Evolutionary conservation across 164 flowering plant genomes (phyloP).

Genomic region (Aristolochia fimbriata): DNA sequence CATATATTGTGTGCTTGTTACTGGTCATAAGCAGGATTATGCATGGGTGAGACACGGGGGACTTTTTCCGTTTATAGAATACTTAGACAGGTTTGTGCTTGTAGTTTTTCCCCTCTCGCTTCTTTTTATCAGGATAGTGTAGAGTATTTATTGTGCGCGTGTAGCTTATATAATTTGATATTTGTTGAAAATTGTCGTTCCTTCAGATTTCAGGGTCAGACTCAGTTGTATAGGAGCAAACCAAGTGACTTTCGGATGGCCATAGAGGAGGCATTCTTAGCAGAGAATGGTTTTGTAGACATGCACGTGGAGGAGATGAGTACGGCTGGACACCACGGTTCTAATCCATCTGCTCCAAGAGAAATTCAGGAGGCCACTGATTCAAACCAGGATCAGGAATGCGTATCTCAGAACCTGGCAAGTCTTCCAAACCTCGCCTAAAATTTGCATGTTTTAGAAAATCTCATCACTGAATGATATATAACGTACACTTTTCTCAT

Average conservation of each 20-base stretch:
- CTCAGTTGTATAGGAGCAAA: conserved; percentile 41
- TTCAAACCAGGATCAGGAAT: conserved; percentile 53
- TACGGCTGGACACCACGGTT: conserved; percentile 24
- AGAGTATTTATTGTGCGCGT: not conserved
- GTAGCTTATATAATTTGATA: not conserved
- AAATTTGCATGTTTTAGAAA: not conserved
- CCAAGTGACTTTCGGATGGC: conserved; percentile 67
- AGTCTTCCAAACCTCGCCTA: conserved; percentile 8
- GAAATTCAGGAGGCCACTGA: conserved; percentile 51
- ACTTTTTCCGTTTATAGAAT: conserved; percentile 76
- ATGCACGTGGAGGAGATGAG: conserved; percentile 29
- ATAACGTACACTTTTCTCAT: not conserved
- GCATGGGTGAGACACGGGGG: conserved; percentile 81
- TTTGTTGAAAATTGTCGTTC: conserved; percentile 4
- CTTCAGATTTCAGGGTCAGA: conserved; percentile 73
- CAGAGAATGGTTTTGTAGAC: conserved; percentile 43
- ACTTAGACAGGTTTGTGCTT: conserved; percentile 62
- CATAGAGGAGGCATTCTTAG: conserved; percentile 84
- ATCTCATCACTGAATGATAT: not conserved
- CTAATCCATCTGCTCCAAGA: conserved; percentile 23
- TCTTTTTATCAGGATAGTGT: too few relatives aligned
- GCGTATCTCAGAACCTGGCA: conserved; percentile 39
- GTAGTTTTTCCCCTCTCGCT: not conserved
- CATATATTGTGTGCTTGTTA: not conserved
- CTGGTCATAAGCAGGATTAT: conserved; percentile 55